Base-by-base conservation (phyloP, 805 yeast genomes). In the Schizosaccharomyces octosporus region DNA sequence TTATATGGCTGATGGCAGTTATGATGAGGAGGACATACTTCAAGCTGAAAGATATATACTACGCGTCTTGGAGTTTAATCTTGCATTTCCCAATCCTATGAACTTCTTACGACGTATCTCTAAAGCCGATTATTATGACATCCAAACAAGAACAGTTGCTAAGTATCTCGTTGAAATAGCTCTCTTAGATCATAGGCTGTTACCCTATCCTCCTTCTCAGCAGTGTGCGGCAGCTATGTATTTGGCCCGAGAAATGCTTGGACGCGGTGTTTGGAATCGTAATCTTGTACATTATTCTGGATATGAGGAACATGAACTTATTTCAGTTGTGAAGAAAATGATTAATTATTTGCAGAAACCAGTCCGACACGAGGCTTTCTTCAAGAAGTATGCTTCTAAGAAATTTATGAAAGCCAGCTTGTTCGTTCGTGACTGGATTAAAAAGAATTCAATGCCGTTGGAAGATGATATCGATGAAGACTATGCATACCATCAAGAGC, bases 51-150 rank as follows among this genome's bases (percentile, higher is more conserved):
- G 87, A 67, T 88, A 82, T 70, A 87, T 93, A 88, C 84, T 90
- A 67, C 89, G 86, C 68, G 84, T 87, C 55, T 78, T 90, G 65
- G 88, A 87, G 65, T 90, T 88, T 72, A 95, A 90, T 71, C 81
- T 90, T 80, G 96, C 96, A 27, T 90, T 89, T 87, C 97, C 97
- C 2, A 97, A 97, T 21, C 98, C 98, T 63, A 87, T 90, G 96
- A 85, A 95, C 54, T 90, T 89, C 68, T 75, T 90, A 65, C 80
- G 97, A 71, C 81, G 97, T 67, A 86, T 89, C 5, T 85, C 95
- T 63, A 90, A 90, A 74, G 97, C 97, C 11, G 98, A 90, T 72
- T 93, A 87, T 69, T 90, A 90, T 71, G 97, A 90, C 70, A 83
- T 84, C 68, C 96, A 89, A 71, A 84, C 94, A 3, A 78, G 98